Base-by-base conservation (phyloP, 805 yeast species). In the Candida sphagnicola region DNA sequence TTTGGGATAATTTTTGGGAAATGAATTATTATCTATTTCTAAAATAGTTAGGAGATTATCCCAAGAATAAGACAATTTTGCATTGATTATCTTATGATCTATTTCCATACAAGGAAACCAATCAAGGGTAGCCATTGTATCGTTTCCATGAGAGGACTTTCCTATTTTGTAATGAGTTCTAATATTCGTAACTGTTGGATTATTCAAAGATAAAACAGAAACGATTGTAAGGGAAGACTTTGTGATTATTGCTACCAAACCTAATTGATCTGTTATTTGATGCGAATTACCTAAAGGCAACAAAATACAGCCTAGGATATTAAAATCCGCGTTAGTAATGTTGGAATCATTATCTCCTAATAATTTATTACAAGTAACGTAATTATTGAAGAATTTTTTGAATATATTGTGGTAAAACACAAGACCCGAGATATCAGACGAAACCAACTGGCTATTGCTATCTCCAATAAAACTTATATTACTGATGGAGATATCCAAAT, bases 31-130 rank as follows among this genome's bases (percentile, higher is more conserved):
- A 14, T 54, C 57, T 2, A 82, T 56, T 39, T 80, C 82, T 6
- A 81, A 46, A 1, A 86, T 50, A 0, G 80, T 77, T 38, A 85
- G 49, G 5, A 69, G 65, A 42, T 80, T 78, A n/a, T 77, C 67
- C 84, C 88, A 84, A 28, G 85, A 68, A 46, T 80, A 85, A 0
- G 85, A 90, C 30, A 86, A 55, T 42, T 70, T 60, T 0, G 87
- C 51, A 48, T 48, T 53, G 30, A 39, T 15, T 25, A 48, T 18
- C n/a, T 40, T 35, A 19, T 51, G 52, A 12, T 42, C 15, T 2
- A 21, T 21, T 8, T 74, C 33, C 45, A 62, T 56, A 38, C 66
- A 56, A 0, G 93, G 93, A 47, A 67, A 80, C 93, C 91, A 83
- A 12, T 74, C 58, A 25, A 56, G 34, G 4, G 41, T 11, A 8